A percentile compares a stretch with the other conserved stretches of the same genome.
Conservation (phyloP, 2,329 filamentous ascomycete species). For the Aureobasidium sp. region DNA sequence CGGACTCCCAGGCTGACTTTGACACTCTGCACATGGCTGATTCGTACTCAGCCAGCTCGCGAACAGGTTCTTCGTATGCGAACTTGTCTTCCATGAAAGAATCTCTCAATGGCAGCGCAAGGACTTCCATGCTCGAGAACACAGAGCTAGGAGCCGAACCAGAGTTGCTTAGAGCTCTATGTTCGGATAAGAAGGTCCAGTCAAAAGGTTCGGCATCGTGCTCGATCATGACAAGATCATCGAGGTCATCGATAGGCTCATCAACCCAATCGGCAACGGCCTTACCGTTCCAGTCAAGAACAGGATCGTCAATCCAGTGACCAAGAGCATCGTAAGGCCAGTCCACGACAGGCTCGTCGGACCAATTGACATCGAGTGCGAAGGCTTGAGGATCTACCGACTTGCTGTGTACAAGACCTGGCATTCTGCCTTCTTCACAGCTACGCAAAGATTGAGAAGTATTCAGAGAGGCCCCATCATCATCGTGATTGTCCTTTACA, state of each 20-base stretch:
- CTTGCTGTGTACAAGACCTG: neutral
- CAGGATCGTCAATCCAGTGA: neutral
- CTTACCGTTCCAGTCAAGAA: neutral
- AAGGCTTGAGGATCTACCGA: neutral
- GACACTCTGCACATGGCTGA: neutral
- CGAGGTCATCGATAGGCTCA: neutral
- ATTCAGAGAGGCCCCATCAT: neutral
- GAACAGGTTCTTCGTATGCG: neutral
- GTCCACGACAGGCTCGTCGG: neutral
- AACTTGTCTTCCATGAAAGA: neutral
- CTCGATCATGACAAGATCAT: slow-evolving; percentile 2
- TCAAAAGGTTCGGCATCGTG: neutral
- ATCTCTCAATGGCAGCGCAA: neutral
- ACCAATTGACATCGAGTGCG: neutral
- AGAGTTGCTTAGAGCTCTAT: neutral
- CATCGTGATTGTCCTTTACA: neutral
- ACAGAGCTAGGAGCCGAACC: neutral
- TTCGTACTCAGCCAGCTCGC: neutral
- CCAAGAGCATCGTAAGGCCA: neutral
- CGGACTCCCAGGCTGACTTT: neutral
- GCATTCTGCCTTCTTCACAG: slow-evolving; percentile 1
- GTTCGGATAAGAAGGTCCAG: neutral
- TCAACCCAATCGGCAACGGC: neutral
- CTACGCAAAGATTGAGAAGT: neutral
- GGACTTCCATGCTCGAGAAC: neutral